These are phyloP conservation scores for Auriculariales sp. DNA, from an alignment of 768 basidiomycete species.

Conservation along the genomic window DNA sequence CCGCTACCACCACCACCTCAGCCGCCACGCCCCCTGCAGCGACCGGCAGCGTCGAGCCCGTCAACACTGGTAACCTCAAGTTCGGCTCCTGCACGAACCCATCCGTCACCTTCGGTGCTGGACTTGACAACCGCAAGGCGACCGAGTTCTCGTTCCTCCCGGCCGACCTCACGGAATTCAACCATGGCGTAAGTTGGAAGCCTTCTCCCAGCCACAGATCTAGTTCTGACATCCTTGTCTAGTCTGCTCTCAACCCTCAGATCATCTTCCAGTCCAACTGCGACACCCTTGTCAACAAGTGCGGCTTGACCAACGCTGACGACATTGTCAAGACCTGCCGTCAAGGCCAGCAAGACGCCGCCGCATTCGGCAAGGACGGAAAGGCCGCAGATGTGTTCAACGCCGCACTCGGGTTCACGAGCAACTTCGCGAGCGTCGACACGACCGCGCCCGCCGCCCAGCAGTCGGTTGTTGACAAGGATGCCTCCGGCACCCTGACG, in stretches of 20 bases:
- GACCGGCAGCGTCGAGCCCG: constrained; percentile 13
- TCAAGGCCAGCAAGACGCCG: not conserved
- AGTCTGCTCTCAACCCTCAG: not conserved
- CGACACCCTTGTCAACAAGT: not conserved
- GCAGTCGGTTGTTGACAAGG: too few relatives aligned
- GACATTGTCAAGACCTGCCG: not conserved
- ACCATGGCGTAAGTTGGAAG: too few relatives aligned
- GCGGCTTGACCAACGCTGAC: constrained; percentile 2
- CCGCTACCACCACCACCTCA: not conserved
- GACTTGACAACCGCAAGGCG: constrained; percentile 39
- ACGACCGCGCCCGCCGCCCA: too few relatives aligned
- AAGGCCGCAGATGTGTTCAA: not conserved
- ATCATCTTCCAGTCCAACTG: not conserved
- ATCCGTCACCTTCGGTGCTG: constrained; percentile 38
- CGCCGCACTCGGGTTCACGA: not conserved
- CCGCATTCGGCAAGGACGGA: not conserved
- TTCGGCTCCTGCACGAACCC: constrained; percentile 43
- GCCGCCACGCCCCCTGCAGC: constrained; percentile 6
- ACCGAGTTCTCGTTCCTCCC: constrained; percentile 26
- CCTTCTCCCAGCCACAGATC: too few relatives aligned
- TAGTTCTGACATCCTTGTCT: too few relatives aligned
- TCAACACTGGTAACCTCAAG: constrained; percentile 3
- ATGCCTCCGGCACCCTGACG: too few relatives aligned
- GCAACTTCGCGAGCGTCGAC: not conserved
- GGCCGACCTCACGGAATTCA: not conserved